A percentile compares a stretch with the other conserved stretches of the same genome.
phyloP scores from a whole-genome alignment of 441 rosid genomes.

The Rhodomyrtus psidioides region DNA sequence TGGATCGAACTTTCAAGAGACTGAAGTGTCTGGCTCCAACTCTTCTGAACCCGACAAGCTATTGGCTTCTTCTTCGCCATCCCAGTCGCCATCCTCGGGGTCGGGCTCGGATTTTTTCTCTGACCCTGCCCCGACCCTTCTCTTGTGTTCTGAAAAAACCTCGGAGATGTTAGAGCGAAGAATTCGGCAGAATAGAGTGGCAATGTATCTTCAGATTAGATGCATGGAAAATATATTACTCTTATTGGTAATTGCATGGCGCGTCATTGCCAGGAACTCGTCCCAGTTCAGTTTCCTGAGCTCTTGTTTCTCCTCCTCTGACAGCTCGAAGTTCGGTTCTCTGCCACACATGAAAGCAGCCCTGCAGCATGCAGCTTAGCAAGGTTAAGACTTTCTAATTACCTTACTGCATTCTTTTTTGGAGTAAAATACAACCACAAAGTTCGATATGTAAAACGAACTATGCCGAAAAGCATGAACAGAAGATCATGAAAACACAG shows the following conservation, averaged over 20 bases:
- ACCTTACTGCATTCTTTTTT: background rate
- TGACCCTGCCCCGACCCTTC: constrained; percentile 38
- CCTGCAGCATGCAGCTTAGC: constrained; percentile 25
- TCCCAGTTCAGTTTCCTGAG: constrained; percentile 74
- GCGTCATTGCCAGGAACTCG: constrained; percentile 77
- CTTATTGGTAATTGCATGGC: constrained; percentile 75
- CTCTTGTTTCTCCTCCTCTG: constrained; percentile 70
- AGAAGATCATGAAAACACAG: background rate
- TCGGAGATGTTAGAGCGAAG: background rate
- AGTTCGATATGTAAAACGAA: background rate
- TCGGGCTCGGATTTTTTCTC: constrained; percentile 32
- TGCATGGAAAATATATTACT: constrained; percentile 29
- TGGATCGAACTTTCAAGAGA: constrained; percentile 17
- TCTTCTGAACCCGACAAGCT: constrained; percentile 48
- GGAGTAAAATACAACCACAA: background rate
- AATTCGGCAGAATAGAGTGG: background rate
- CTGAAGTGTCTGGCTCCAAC: constrained; percentile 38
- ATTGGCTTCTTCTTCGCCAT: constrained; percentile 23
- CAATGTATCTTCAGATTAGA: background rate
- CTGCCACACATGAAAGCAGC: constrained; percentile 99
- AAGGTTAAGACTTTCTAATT: background rate
- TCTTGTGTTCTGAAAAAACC: constrained; percentile 52
- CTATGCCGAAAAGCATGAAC: background rate
- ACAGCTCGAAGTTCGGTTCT: constrained; percentile 84
- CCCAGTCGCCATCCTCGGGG: constrained; percentile 29